Percentiles rank a stretch among this genome's conserved stretches.
Evolutionary conservation across 805 yeast genomes (phyloP).

Genomic region (Teunomyces lycoperdinae): DNA sequence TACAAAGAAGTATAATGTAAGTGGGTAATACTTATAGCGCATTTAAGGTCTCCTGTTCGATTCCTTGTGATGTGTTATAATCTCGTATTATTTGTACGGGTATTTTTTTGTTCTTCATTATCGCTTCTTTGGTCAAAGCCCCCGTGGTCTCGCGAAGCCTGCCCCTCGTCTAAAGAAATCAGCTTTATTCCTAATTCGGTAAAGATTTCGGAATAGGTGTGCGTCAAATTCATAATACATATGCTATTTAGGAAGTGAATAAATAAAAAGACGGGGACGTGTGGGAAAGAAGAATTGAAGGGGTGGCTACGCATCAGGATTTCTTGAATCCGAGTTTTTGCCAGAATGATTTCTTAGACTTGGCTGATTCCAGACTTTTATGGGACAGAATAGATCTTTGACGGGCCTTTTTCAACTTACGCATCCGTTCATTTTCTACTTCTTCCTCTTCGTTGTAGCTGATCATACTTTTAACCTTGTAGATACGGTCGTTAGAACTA

Average conservation of each 20-base stretch:
- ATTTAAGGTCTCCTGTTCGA: too few relatives aligned
- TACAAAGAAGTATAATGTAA: too few relatives aligned
- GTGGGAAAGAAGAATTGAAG: background rate
- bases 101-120: too few relatives aligned
- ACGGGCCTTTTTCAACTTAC: conserved; percentile 8
- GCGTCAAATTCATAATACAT: background rate
- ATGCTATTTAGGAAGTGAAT: background rate
- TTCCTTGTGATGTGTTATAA: too few relatives aligned
- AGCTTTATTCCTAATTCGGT: too few relatives aligned
- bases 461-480: conserved; percentile 41
- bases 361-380: conserved; percentile 5
- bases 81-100: too few relatives aligned
- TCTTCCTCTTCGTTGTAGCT: conserved; percentile 34
- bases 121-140: too few relatives aligned
- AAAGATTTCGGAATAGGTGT: background rate
- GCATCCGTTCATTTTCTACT: conserved; percentile 9
- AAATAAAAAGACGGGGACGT: background rate
- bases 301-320: background rate
- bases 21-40: too few relatives aligned
- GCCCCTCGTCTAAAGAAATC: background rate
- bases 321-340: conserved; percentile 14
- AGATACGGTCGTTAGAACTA: conserved; percentile 20
- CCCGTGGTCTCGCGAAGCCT: too few relatives aligned
- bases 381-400: conserved; percentile 9
- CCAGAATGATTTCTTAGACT: conserved; percentile 11